Percentiles rank a stretch among this genome's conserved stretches.
Evolutionary conservation across 1,284 basidiomycete genomes (phyloP).

Genomic region (Somion occarium): DNA sequence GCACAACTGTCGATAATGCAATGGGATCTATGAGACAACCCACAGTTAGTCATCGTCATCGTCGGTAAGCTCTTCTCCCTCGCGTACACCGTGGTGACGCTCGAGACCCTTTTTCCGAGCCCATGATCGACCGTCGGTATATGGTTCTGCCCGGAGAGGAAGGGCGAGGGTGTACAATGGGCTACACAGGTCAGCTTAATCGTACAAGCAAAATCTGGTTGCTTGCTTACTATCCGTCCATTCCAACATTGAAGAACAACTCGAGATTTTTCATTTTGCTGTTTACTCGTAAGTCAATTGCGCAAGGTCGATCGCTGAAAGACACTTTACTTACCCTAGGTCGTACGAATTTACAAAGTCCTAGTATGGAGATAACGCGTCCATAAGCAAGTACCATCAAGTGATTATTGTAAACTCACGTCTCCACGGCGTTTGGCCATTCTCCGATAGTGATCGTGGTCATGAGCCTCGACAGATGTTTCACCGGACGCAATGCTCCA

Average conservation of each 20-base stretch:
- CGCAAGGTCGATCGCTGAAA: neutral
- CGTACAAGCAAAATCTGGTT: neutral
- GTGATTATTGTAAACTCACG: conserved; percentile 34
- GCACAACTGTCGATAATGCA: neutral
- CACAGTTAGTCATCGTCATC: conserved; percentile 42
- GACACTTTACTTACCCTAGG: conserved; percentile 73
- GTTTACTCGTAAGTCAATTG: neutral
- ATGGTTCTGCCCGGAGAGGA: conserved; percentile 77
- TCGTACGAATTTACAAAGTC: conserved; percentile 91
- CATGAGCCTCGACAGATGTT: conserved; percentile 89
- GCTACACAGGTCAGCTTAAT: conserved; percentile 33
- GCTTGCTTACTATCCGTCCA: conserved; percentile 69
- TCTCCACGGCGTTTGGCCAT: conserved; percentile 69
- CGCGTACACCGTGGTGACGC: conserved; percentile 52
- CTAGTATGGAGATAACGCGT: conserved; percentile 38
- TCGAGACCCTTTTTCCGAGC: conserved; percentile 62
- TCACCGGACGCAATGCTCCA: conserved; percentile 76
- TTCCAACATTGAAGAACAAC: conserved; percentile 87
- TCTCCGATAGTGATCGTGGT: conserved; percentile 76
- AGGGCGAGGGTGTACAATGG: conserved; percentile 74
- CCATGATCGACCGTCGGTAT: conserved; percentile 85
- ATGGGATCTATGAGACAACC: neutral
- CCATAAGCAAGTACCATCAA: conserved; percentile 1
- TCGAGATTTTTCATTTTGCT: conserved; percentile 67
- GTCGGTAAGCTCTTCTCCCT: conserved; percentile 72